Percentiles rank a stretch among this genome's conserved stretches.
Conservation (phyloP, 2,329 filamentous ascomycete species). For the Monosporascus sp. region DNA sequence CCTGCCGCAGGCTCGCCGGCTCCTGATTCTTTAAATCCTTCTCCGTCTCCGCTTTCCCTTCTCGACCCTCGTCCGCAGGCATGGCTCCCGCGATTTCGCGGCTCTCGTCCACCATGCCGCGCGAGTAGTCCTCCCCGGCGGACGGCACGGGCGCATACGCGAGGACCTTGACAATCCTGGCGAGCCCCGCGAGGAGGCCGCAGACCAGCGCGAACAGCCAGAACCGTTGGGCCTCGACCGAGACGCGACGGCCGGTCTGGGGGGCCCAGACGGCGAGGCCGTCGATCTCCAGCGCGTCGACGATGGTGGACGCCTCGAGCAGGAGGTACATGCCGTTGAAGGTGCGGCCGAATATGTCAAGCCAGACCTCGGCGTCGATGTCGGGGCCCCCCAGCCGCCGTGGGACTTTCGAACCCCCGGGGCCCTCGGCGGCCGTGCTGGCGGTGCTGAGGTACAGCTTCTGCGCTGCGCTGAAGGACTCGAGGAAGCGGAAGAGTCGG, state of each 20-base stretch:
- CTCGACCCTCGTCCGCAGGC: conserved; percentile 11
- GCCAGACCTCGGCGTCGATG: conserved; percentile 29
- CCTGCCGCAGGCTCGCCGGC: conserved; percentile 28
- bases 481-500: conserved; percentile 63
- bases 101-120: conserved; percentile 6
- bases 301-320: conserved; percentile 58
- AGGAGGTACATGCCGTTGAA: conserved; percentile 63
- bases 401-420: not conserved
- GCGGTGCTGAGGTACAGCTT: conserved; percentile 28
- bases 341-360: conserved; percentile 52
- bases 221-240: conserved; percentile 59
- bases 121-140: conserved; percentile 22
- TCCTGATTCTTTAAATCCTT: conserved; percentile 22
- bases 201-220: conserved; percentile 61
- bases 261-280: conserved; percentile 48
- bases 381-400: not conserved
- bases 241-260: conserved; percentile 39
- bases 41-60: not conserved
- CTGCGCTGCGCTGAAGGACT: conserved; percentile 49
- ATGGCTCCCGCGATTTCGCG: conserved; percentile 5
- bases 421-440: conserved; percentile 4
- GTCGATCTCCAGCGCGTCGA: conserved; percentile 41
- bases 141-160: conserved; percentile 30
- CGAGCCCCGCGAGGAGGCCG: conserved; percentile 37
- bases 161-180: conserved; percentile 35